Evolutionary conservation across 2,329 filamentous ascomycete genomes (phyloP), one percentile per base, ranked within the genome.

Genomic region (Camptophora hylomeconis): DNA sequence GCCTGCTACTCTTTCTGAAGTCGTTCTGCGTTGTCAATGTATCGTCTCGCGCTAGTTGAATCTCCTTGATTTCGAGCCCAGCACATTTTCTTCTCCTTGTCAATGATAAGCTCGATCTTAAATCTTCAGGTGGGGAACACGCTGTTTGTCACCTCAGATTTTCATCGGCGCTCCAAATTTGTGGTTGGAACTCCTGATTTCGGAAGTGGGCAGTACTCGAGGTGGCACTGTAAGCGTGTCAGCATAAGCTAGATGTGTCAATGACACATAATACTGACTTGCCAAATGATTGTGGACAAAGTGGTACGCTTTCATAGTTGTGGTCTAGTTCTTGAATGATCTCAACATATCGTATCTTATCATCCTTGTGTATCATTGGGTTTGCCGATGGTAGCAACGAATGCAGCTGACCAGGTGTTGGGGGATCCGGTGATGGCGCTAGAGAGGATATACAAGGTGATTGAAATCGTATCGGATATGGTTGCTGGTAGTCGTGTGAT

Each of bases 181-280:
- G 57, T 6, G 56, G 56, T 31, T 60, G 49, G 31, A 61, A 57
- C 32, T 61, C 48, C 21, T 52, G 45, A 34, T 61, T 56, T 33
- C 57, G 51, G 42, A 59, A 58, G 44, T 61, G 54, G 21, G 58
- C 54, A 37, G 59, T 54, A 37, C 60, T 56, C 45, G 57, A 54
- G 7, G 53, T 52, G 5, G 56, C 58, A 32, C 56, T 58, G 21
- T 40, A 28, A 36, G 28, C 13, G 31, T 11, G 17, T 12, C 11
- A 20, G 23, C n/a, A 8, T 12, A 16, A 4, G 7, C 7, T 17
- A 8, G 11, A 10, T 3, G 22, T 20, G 8, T 15, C 4, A 18
- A 24, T 9, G 9, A n/a, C 3, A 19, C 11, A n/a, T 23, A 18
- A 12, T 20, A 40, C 48, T 45, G 40, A 58, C 56, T 58, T 58